Base-by-base conservation (phyloP, 2,329 filamentous ascomycete species). In the Aspergillus neotritici region DNA sequence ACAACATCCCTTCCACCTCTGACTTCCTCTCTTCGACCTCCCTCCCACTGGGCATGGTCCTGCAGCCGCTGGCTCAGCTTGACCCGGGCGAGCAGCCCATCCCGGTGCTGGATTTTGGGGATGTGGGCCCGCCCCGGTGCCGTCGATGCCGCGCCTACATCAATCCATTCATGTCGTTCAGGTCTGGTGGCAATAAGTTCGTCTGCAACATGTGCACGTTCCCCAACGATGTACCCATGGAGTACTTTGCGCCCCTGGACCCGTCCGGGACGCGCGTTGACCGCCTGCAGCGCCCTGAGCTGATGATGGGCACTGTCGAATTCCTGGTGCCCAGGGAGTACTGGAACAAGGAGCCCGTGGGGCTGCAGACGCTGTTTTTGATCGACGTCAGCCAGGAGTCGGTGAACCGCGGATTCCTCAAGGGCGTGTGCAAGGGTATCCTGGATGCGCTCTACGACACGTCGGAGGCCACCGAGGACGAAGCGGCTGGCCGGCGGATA, bases 111-210 rank as follows among this genome's bases (percentile, higher is more conserved):
- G 93, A 98, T 68, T 98, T 97, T 74, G 93, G 93, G 37, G 89
- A 96, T 33, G 71, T 73, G 31, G 93, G 93, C 0, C 93, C 93
- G 32, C 93, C 93, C 15, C 80, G 93, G 64, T 98, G 93, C 68
- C 82, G 87, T 57, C 79, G 93, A 69, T 98, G 93, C 72, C 80
- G 93, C 62, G 86, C 91, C 11, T 98, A 98, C 69, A 94, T 98
- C 70, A 98, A 98, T 62, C 93, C 93, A 2, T 98, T 98, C 64
- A 97, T 98, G 93, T 86, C 90, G 62, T 98, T 98, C 76, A 80
- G 86, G 46, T 84, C 86, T 12, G 91, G 91, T 31, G 93, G 93
- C 44, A 95, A 91, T 70, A 95, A 94, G 64, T 94, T 95, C 64
- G 88, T 95, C 40, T 98, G 93, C 73, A 98, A 98, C 62, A 87